Evolutionary conservation across 2,329 filamentous ascomycete genomes (phyloP), one percentile per base, ranked within the genome.

Genomic region (Aspergillus nomiae): DNA sequence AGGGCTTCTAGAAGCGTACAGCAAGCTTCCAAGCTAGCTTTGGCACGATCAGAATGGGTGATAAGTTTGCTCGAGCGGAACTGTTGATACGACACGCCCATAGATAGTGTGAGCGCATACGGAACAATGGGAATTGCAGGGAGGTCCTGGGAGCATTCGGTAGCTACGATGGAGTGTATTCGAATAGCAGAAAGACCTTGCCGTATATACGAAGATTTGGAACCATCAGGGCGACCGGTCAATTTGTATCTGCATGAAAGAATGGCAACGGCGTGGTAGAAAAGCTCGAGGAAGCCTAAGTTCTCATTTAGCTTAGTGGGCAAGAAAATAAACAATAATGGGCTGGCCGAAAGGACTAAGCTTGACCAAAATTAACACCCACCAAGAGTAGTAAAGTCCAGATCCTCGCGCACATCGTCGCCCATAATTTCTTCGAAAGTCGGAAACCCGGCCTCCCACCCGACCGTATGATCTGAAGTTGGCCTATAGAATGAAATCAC

Each of bases 51-150:
- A 43, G 72, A 69, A 58, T 78, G 74, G 12, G 74, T 77, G 58
- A 75, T 81, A 11, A 85, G 73, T 57, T 79, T 82, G 61, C 82
- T 82, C 56, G 82, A 82, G 28, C 85, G 84, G 51, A 86, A 81
- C 61, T 86, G 83, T 19, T 85, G 83, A 67, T 87, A 87, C 3
- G 84, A 83, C 1, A 87, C 84, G 3, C 83, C 83, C 63, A 87
- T 78, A 3, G 84, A 84, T 7, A 87, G 76, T 1, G 84, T 81
- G 21, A 87, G 78, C 4, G 84, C 82, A 66, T 87, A 87, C 3
- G 85, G 84, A 16, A 87, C 78, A 6, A 87, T 77, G 1, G 85
- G 85, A 4, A 87, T 73, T 0, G 84, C 83, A 28, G 84, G 80
- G 1, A 87, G 74, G 14, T 77, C 70, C 36, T 79, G 73, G 7